Base-by-base conservation (phyloP, 2,329 filamentous ascomycete species). In the Claviceps maximensis region DNA sequence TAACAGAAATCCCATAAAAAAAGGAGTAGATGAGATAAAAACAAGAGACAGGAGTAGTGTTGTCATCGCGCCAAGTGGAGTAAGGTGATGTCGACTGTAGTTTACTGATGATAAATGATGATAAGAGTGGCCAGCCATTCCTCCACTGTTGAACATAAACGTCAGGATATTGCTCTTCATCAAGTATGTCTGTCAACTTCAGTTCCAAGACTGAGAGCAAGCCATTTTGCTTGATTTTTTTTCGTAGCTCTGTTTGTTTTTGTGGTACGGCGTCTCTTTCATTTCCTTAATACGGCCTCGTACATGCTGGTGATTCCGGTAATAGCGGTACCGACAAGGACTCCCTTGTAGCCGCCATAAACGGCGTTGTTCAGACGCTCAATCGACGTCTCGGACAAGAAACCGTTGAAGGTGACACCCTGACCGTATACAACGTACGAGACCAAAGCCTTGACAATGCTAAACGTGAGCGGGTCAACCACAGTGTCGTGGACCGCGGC, bases 401-500 rank as follows among this genome's bases (percentile, higher is more conserved):
- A 72, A 33, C 84, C 84, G 48, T 78, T 73, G 53, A 84, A 78
- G 48, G 76, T 79, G 50, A 78, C 76, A 36, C 79, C 80, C 65
- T 84, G 81, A 10, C 77, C 80, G 65, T 90, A 95, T 19, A 95
- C 83, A 36, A 91, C 77, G 67, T 86, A 95, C 8, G 87, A 83
- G 55, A 90, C 69, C 52, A 97, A 66, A 0, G 86, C 90, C 74
- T 95, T 95, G 61, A 81, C 81, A 54, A 97, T 83, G 72, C 90
- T 95, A 71, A 94, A 98, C 23, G 84, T 86, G 64, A 97, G 72
- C 4, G 90, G 90, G 66, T 98, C 93, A 58, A 91, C 82, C 6
- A 75, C 71, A 58, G 84, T 82, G 58, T 80, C 77, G 41, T 70
- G 65, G 23, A 57, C 54, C 47, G 66, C 62, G 51, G 66, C 62